Base-by-base conservation (phyloP, 2,329 filamentous ascomycete species). In the Pseudocercospora cruenta region DNA sequence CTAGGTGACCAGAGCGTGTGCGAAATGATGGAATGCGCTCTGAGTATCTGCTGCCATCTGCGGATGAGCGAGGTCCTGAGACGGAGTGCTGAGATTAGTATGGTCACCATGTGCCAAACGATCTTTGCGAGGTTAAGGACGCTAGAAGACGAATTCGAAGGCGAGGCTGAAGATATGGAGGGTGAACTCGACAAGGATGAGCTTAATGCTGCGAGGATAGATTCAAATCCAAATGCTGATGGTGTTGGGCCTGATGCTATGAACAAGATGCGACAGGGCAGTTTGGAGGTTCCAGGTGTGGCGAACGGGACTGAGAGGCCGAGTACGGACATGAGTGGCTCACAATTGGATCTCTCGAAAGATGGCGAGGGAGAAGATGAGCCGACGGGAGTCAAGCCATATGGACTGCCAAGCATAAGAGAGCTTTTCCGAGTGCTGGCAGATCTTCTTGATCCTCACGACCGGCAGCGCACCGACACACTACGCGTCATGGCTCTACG, bases 41-140 rank as follows among this genome's bases (percentile, higher is more conserved):
- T 99, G 71, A 97, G 93, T 76, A 98, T 99, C 83, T 99, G 95
- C 82, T 99, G 94, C 69, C 94, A 98, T 76, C 88, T 92, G 63
- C 88, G 94, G 63, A 89, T 98, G 67, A 97, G 94, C 9, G 94
- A 97, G 73, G 89, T 98, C 3, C 82, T 99, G 62, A 88, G 94
- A 69, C 87, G 94, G 69, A 96, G 94, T 21, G 95, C 95, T 1
- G 95, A 99, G 80, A 95, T 96, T 75, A 91, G 93, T 62, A 97
- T 99, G 94, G 92, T 98, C 54, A 92, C 93, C 71, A 99, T 99
- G 95, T 98, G 95, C 77, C 95, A 99, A 80, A 93, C 97, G 71
- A 97, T 99, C 74, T 99, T 99, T 77, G 91, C 94, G 78, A 90
- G 96, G 67, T 82, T 99, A 60, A 97, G 96, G 78, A 89, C 94